Evolutionary conservation across 2,329 filamentous ascomycete genomes (phyloP), one percentile per base, ranked within the genome.

Genomic region (Colletotrichum eremochloae): DNA sequence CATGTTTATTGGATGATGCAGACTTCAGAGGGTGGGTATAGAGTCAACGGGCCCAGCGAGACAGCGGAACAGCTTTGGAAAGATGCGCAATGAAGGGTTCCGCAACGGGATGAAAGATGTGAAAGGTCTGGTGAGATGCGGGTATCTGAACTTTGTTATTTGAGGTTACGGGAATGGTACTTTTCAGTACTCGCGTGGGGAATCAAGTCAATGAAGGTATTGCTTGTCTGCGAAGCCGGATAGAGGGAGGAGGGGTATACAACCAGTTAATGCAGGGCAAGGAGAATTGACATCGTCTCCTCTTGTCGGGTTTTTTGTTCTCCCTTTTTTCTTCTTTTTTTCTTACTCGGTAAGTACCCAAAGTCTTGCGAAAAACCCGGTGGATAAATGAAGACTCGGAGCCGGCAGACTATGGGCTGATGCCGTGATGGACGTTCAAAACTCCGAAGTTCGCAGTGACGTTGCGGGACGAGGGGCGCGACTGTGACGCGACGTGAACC

Each of bases 401-500:
- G 24, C 56, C n/a, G 44, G 33, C 24, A 15, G 60, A 52, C 46
- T 33, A 38, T 63, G 60, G n/a, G 48, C 29, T 57, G 33, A 31
- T 24, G 56, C 58, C 33, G 56, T 31, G 55, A 24, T 46, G 63
- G 68, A 62, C 42, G 57, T 57, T 57, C 50, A 60, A 44, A 71
- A 38, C 52, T 42, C 65, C 64, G 52, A 71, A 36, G 57, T 66
- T 69, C 62, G 63, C 57, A 44, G 67, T 53, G 67, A 66, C 18
- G 62, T 66, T 65, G 67, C 67, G 52, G 67, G 62, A 58, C 53
- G 52, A 57, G 40, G 52, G 38, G 62, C 62, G 62, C n/a, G 38
- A 44, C 48, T 42, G 65, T 65, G 69, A 71, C 69, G 69, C 66
- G 69, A 72, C 66, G 65, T 63, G 67, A 68, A 42, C 57, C 38